Base-by-base conservation (phyloP, 2,329 filamentous ascomycete genomes). In the Colletotrichum tropicale region DNA sequence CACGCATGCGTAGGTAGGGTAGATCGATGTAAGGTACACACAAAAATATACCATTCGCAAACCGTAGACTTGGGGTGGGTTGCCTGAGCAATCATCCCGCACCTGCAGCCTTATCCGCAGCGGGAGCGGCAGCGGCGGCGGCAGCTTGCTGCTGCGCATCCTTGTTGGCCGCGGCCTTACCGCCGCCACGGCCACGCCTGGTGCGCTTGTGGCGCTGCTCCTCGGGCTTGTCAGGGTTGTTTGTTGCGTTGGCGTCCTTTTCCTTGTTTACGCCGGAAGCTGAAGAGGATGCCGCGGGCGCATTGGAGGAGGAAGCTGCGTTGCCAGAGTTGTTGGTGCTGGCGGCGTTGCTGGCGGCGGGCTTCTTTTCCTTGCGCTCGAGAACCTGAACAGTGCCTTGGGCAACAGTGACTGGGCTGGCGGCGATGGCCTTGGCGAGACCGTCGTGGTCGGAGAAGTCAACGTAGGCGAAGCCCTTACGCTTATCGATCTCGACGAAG, bases 391-490 rank as follows among this genome's bases (percentile, higher is more conserved):
- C 95, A 12, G 93, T 93, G 8, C 95, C 96, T 82, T 98, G 94
- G 1, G 94, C 96, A 13, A 98, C 93, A 24, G 93, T 87, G 34
- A 98, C 90, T 0, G 95, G 95, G 81, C 95, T 98, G 15, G 94
- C 94, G 18, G 92, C 90, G 81, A 98, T 92, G 7, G 96, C 96
- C 81, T 94, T 95, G 80, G 91, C 91, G 30, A 98, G 88, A 12
- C 91, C 89, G 10, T 93, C 92, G 1, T 93, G 89, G 26, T 95
- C 93, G 12, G 91, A 90, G 85, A 98, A 98, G 77, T 98, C 95
- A 52, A 98, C 93, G 82, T 98, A 98, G 4, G 96, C 96, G 80
- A 98, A 98, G 0, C 96, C 96, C 84, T 98, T 98, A 81, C 96
- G 94, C 84, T 96, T 96, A 82, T 98, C 96, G 70, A 98, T 96